Conservation (phyloP, 108 stramenopile genomes). For the Conticribra guillardii region DNA sequence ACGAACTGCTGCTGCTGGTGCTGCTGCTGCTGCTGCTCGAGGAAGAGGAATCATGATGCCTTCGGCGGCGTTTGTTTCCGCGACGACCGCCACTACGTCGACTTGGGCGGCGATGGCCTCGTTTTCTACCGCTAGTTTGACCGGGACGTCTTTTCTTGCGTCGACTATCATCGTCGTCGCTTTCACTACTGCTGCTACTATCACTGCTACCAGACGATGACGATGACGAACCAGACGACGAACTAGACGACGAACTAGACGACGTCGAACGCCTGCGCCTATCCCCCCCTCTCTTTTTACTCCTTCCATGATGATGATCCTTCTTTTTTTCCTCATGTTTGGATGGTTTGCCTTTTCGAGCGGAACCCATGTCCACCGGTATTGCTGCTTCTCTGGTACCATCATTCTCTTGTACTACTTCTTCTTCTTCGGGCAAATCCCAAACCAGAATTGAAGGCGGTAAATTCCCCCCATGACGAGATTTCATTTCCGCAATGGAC, state of each 20-base stretch:
- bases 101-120: neutral
- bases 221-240: constrained; percentile 34
- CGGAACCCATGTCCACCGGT: neutral
- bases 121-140: constrained; percentile 12
- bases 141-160: constrained; percentile 11
- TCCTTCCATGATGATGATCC: constrained; percentile 4
- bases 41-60: constrained; percentile 30
- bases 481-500: constrained; percentile 29
- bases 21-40: constrained; percentile 33
- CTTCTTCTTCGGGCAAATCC: constrained; percentile 36
- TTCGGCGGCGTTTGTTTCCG: constrained; percentile 26
- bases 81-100: constrained; percentile 28
- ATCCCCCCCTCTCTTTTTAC: constrained; percentile 9
- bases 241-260: constrained; percentile 33
- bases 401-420: constrained; percentile 1
- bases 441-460: constrained; percentile 44
- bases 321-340: constrained; percentile 26
- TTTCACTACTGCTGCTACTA: constrained; percentile 12
- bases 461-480: constrained; percentile 25
- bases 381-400: neutral
- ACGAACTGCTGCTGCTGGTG: constrained; percentile 33
- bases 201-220: constrained; percentile 38
- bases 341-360: neutral
- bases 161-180: constrained; percentile 17
- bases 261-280: constrained; percentile 33